These are phyloP conservation scores for Wickerhamomyces mucosus DNA, from an alignment of 805 yeast genomes.

Conservation along the genomic window DNA sequence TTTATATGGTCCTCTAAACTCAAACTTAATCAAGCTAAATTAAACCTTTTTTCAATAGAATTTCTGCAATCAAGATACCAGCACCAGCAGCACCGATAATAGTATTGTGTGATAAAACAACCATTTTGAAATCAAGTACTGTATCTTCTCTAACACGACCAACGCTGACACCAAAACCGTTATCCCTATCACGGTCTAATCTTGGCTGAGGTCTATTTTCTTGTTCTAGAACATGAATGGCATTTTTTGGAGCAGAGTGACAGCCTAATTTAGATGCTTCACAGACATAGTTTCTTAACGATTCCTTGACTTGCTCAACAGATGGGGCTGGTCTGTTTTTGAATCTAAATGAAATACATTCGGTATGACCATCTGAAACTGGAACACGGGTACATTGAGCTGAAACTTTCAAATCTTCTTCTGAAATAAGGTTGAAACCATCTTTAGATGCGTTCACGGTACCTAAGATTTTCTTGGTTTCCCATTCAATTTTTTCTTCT, in stretches of 20 bases:
- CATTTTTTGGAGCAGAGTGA: conserved; percentile 85
- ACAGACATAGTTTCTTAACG: conserved; percentile 64
- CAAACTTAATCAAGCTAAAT: conserved; percentile 44
- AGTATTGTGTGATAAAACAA: conserved; percentile 94
- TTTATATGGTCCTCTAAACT: too few species aligned
- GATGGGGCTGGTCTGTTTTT: conserved; percentile 78
- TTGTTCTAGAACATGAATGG: conserved; percentile 88
- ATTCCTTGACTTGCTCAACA: conserved; percentile 65
- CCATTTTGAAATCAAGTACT: conserved; percentile 90
- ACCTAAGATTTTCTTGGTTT: conserved; percentile 91
- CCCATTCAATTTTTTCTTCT: conserved; percentile 98
- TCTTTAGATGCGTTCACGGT: conserved; percentile 37
- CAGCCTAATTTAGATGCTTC: conserved; percentile 78
- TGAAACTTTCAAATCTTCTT: conserved; percentile 71
- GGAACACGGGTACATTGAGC: conserved; percentile 98
- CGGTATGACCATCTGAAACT: conserved; percentile 97
- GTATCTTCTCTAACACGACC: conserved; percentile 94
- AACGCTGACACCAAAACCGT: conserved; percentile 88
- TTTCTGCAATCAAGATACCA: conserved; percentile 91
- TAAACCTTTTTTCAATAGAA: conserved; percentile 65
- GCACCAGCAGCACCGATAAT: conserved; percentile 99
- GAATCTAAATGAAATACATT: conserved; percentile 82
- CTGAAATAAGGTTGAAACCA: conserved; percentile 48
- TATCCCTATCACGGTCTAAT: conserved; percentile 91
- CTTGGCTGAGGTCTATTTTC: conserved; percentile 96